Evolutionary conservation across 1,284 basidiomycete species (phyloP).

Genomic region (Phlebopus sp.): DNA sequence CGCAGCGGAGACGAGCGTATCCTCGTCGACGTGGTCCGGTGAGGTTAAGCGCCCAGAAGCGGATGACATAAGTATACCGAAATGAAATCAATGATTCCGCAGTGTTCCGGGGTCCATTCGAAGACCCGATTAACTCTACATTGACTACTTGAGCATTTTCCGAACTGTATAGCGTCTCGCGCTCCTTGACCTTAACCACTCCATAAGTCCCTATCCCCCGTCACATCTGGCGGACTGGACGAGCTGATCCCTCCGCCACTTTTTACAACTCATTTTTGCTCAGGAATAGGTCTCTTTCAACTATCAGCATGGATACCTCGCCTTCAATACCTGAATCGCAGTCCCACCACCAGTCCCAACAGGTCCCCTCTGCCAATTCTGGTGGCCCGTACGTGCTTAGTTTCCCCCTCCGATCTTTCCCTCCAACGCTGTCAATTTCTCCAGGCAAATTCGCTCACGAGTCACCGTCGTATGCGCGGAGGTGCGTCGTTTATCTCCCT

Average conservation of each 20-base stretch:
- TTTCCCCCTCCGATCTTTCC: slow-evolving; percentile 2
- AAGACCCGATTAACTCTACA: slow-evolving; percentile 16
- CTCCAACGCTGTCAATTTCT: slow-evolving; percentile 10
- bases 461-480: slow-evolving; percentile 81
- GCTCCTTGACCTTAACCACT: neutral
- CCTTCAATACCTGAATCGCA: slow-evolving; percentile 16
- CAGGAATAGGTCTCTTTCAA: neutral
- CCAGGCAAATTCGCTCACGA: slow-evolving; percentile 70
- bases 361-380: slow-evolving; percentile 14
- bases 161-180: neutral
- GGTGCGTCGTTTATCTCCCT: slow-evolving; percentile 39
- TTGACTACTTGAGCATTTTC: slow-evolving; percentile 20
- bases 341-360: slow-evolving; percentile 16
- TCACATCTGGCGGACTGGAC: neutral
- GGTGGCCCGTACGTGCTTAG: slow-evolving; percentile 29
- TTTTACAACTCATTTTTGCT: slow-evolving; percentile 1
- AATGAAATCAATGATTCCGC: neutral
- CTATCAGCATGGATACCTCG: slow-evolving; percentile 18
- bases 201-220: neutral
- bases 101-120: slow-evolving; percentile 16
- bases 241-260: neutral
- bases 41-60: no score
- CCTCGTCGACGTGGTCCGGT: no score
- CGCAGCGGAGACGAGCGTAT: no score
- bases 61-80: slow-evolving; percentile 19